Base-by-base conservation (phyloP, 768 basidiomycete species). In the Suillus decipiens region DNA sequence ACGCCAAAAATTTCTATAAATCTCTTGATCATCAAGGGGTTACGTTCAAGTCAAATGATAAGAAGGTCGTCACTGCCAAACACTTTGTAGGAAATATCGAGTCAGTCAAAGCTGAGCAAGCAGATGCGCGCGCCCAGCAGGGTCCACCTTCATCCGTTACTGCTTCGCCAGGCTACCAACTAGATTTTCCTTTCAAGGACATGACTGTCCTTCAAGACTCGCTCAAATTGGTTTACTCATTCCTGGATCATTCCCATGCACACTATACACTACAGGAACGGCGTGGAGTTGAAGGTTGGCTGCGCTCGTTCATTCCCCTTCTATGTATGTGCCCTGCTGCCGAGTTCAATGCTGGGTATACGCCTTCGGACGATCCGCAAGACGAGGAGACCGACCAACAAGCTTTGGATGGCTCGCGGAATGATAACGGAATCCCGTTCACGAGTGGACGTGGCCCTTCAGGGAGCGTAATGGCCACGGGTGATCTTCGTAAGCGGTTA, bases 1-100 rank as follows among this genome's bases (percentile, higher is more conserved):
- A 99, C 70, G 89, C 90, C 61, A 95, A 95, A 79, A 99, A 99
- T 79, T 99, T 96, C 73, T 96, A 97, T 87, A 98, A 96, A 78
- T 90, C 91, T 36, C 87, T 99, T 57, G 97, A 99, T 73, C 94
- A 97, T 71, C 96, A 97, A 74, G 96, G 95, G 19, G 92, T 93
- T 74, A 87, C 84, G 63, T 97, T 96, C 87, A 99, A 98, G 80
- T 83, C 83, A 62, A 96, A 94, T 75, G 97, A 99, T 82, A 98
- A 98, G 85, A 93, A 93, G 77, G 85, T 83, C 63, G 90, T 95
- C 71, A 94, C 90, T 8, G 82, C 91, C 48, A 95, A 93, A 72
- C 78, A 88, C 66, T 92, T 96, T 70, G 87, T 94, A 36, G 81
- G 78, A 36, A 90, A 96, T 61, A 89, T 96, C 69, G 93, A 95